phyloP scores from a whole-genome alignment of 2,329 filamentous ascomycete genomes.

The Cytospora leucostoma region DNA sequence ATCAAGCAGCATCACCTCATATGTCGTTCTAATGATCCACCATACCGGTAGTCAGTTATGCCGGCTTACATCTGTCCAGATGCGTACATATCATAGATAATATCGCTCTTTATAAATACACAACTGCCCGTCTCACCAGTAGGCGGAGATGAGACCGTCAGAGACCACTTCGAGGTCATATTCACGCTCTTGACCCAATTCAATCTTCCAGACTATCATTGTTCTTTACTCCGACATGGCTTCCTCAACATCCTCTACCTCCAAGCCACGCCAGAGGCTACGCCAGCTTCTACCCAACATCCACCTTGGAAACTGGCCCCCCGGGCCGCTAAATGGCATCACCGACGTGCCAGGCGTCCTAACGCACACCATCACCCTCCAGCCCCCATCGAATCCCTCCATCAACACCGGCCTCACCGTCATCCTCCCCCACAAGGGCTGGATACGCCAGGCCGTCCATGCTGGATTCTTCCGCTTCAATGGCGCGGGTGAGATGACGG shows the following conservation, averaged over 20 bases:
- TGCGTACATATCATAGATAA: neutral
- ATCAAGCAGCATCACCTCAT: no score
- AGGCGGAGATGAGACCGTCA: no score
- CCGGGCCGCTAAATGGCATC: conserved; percentile 51
- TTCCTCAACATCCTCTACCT: conserved; percentile 13
- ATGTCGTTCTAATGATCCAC: neutral
- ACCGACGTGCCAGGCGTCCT: conserved; percentile 54
- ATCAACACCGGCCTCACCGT: conserved; percentile 54
- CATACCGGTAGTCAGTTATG: neutral
- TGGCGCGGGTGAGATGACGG: conserved; percentile 64
- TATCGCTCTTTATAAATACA: no score
- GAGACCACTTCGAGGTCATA: no score
- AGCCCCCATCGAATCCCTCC: conserved; percentile 26
- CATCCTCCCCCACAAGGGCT: conserved; percentile 48
- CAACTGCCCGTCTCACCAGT: no score
- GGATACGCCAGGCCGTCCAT: conserved; percentile 48
- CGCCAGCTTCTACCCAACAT: conserved; percentile 48
- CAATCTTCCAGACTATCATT: no score
- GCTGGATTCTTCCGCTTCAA: conserved; percentile 63
- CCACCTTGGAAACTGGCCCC: conserved; percentile 45
- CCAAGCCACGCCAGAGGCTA: conserved; percentile 37
- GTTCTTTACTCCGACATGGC: no score
- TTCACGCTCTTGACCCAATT: neutral
- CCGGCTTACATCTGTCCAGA: neutral
- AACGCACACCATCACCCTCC: conserved; percentile 48